Evolutionary conservation across 768 basidiomycete genomes (phyloP).

Genomic region (Pleurotus citrinopileatus): DNA sequence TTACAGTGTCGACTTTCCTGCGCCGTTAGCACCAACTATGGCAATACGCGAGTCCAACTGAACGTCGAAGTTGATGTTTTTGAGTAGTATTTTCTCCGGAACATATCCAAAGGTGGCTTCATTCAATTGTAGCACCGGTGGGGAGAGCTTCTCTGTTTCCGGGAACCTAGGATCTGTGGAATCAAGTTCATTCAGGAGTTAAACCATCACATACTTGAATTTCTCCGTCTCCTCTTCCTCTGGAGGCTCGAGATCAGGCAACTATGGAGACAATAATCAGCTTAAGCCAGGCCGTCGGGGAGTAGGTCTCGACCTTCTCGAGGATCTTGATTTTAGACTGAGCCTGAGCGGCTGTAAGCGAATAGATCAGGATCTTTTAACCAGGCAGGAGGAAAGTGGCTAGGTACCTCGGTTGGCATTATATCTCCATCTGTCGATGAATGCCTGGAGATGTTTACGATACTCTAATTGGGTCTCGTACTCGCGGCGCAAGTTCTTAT

Average conservation of each 20-base stretch:
- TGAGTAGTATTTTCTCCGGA: constrained; percentile 71
- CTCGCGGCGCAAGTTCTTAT: constrained; percentile 87
- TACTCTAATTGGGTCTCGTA: constrained; percentile 97
- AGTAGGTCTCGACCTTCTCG: too few species aligned
- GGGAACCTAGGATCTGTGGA: constrained; percentile 60
- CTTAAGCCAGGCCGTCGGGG: too few species aligned
- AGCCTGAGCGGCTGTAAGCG: constrained; percentile 75
- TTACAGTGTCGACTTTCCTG: constrained; percentile 94
- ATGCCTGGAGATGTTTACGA: constrained; percentile 92
- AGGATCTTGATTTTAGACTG: constrained; percentile 71
- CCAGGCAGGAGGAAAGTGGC: not conserved
- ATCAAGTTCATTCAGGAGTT: not conserved
- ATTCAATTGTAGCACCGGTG: constrained; percentile 89
- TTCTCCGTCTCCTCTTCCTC: constrained; percentile 90
- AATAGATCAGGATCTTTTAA: not conserved
- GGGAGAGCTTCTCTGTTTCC: constrained; percentile 96
- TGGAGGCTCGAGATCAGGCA: constrained; percentile 91
- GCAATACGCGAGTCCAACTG: constrained; percentile 94
- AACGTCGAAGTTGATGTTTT: constrained; percentile 83
- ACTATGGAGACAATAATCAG: constrained; percentile 40
- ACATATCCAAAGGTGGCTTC: constrained; percentile 90
- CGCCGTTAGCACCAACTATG: constrained; percentile 92
- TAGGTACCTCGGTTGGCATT: constrained; percentile 83
- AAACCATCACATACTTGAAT: constrained; percentile 61
- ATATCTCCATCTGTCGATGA: constrained; percentile 98